Conservation (phyloP, 2,329 filamentous ascomycete species). For the Aspergillus sp. region DNA sequence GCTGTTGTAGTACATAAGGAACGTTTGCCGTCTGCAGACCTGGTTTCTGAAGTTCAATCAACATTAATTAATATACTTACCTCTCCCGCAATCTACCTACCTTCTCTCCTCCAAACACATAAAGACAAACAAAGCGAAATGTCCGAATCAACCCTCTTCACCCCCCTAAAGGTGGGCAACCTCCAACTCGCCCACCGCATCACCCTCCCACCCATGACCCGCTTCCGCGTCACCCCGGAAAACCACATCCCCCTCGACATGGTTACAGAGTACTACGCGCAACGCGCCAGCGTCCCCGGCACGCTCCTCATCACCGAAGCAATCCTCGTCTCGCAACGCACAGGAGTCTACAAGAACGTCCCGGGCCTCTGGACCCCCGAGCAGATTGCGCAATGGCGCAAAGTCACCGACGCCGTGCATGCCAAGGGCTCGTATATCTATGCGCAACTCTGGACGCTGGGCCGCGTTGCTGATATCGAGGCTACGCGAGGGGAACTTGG, state of each 20-base stretch:
- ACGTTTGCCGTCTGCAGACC: neutral
- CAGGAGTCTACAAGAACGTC: slow-evolving; percentile 55
- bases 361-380: slow-evolving; percentile 62
- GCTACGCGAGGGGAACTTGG: slow-evolving; percentile 28
- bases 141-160: slow-evolving; percentile 36
- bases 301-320: slow-evolving; percentile 65
- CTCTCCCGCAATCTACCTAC: neutral
- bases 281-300: slow-evolving; percentile 57
- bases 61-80: neutral
- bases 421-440: slow-evolving; percentile 64
- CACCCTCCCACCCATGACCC: slow-evolving; percentile 63
- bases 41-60: neutral
- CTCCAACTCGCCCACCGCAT: slow-evolving; percentile 52
- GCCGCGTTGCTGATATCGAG: slow-evolving; percentile 56
- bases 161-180: slow-evolving; percentile 48
- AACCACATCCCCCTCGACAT: slow-evolving; percentile 53
- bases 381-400: slow-evolving; percentile 65
- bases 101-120: neutral
- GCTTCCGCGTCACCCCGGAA: slow-evolving; percentile 53
- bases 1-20: neutral
- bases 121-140: neutral
- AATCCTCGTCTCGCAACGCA: slow-evolving; percentile 55
- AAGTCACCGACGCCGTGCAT: slow-evolving; percentile 66
- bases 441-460: slow-evolving; percentile 65
- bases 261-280: slow-evolving; percentile 57